These are phyloP conservation scores for Calocera cornea DNA, from an alignment of 768 basidiomycete species.

Conservation along the genomic window DNA sequence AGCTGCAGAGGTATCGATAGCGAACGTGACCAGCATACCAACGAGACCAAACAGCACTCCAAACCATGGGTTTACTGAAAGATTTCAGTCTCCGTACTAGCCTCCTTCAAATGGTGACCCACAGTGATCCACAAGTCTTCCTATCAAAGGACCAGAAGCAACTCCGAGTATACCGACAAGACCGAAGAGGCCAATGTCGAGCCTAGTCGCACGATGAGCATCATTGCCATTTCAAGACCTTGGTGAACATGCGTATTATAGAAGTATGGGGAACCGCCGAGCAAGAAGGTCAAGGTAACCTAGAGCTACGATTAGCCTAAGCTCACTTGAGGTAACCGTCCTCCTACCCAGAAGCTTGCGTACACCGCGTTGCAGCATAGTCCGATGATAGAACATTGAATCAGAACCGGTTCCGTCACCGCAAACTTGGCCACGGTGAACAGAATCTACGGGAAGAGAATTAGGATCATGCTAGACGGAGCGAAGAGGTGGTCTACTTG, in stretches of 20 bases:
- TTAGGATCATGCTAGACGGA: neutral
- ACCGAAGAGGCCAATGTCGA: constrained; percentile 27
- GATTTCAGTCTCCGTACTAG: constrained; percentile 13
- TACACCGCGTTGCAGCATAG: constrained; percentile 37
- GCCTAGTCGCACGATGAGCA: constrained; percentile 17
- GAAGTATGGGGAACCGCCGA: constrained; percentile 30
- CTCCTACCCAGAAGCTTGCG: constrained; percentile 41
- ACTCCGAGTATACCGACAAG: constrained; percentile 26
- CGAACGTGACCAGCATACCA: neutral
- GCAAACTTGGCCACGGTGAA: constrained; percentile 62
- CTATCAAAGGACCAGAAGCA: constrained; percentile 20
- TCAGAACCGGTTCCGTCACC: constrained; percentile 62
- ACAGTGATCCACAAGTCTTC: constrained; percentile 19
- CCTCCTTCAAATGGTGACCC: constrained; percentile 19
- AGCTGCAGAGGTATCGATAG: constrained; percentile 15
- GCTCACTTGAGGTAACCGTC: neutral
- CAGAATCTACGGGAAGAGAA: constrained; percentile 16
- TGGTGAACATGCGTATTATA: constrained; percentile 19
- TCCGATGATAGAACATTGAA: constrained; percentile 36
- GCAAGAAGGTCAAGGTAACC: constrained; percentile 34
- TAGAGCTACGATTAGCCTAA: neutral
- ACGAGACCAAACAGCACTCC: constrained; percentile 42
- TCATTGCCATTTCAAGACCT: neutral
- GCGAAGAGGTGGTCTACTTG: neutral
- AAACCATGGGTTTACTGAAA: constrained; percentile 44